Evolutionary conservation across 495 filamentous ascomycete genomes (phyloP), one percentile per base, ranked within the genome.

Genomic region (Articulospora tetracladia): DNA sequence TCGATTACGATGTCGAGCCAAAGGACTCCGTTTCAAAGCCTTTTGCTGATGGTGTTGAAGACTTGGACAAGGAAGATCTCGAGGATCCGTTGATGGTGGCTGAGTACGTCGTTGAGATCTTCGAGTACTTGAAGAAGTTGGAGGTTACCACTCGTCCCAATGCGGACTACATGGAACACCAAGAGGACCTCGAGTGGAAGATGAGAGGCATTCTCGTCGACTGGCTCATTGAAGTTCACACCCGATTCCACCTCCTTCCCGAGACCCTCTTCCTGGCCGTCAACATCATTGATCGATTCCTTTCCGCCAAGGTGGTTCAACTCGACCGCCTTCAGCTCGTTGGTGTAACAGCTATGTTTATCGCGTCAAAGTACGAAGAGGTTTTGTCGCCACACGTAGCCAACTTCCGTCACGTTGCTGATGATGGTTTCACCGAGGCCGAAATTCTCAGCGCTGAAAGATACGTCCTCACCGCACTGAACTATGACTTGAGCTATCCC

Each of bases 181-280:
- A 98, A 69, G 86, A 88, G 24, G 91, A 97, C 62, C 79, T 98
- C 1, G 93, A 97, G 73, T 98, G 94, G 94, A 94, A 97, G 78
- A 96, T 96, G 79, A 91, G 94, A 66, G 94, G 92, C 46, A 97
- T 98, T 62, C 85, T 98, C 55, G 86, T 98, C 58, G 95, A 98
- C 79, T 98, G 94, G 94, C 81, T 98, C 56, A 92, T 98, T 62
- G 94, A 98, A 73, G 94, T 98, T 46, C 94, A 98, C 78, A 95
- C 91, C 22, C 88, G 93, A 52, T 98, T 98, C 80, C 90, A 93
- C 60, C 86, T 98, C 23, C 85, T 98, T 15, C 94, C 94, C n/a
- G 94, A 98, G 76, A 98, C 94, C 4, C 79, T 98, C 41, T 98
- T 97, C 79, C 86, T 98, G 20, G 86, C 92, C 36, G 90, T 96